Conservation (phyloP, 305 asterid genomes). For the Fraxinus greggii region DNA sequence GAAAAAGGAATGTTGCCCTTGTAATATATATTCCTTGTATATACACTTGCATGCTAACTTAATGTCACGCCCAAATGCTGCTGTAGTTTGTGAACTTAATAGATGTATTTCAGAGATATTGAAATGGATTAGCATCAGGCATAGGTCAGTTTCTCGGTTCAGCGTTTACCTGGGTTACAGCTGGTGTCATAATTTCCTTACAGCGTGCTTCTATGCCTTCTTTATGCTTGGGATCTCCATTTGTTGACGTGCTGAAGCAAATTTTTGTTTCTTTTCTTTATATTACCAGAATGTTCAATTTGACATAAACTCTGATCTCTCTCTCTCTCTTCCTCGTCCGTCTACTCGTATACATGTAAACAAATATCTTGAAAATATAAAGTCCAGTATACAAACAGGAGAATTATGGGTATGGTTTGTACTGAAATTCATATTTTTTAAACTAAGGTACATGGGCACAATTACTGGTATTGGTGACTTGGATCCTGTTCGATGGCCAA, state of each 20-base stretch:
- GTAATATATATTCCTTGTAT: not conserved
- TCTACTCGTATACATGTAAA: not conserved
- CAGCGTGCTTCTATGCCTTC: not conserved
- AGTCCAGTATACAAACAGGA: not conserved
- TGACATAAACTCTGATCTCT: not conserved
- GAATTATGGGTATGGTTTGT: not conserved
- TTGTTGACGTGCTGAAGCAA: not conserved
- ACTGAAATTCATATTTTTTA: conserved; percentile 12
- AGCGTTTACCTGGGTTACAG: not conserved
- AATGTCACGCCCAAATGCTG: not conserved
- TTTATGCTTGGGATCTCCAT: not conserved
- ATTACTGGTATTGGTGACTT: conserved; percentile 85
- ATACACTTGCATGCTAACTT: not conserved
- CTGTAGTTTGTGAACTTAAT: not conserved
- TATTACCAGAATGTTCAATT: not conserved
- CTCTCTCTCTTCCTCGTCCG: not conserved
- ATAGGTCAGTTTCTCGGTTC: not conserved
- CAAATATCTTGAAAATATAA: not conserved
- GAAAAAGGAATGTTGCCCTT: not conserved
- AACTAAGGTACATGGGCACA: conserved; percentile 90
- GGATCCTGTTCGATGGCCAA: conserved; percentile 96
- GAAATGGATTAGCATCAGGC: not conserved
- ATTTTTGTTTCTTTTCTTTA: not conserved
- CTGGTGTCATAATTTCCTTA: not conserved
- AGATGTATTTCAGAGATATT: not conserved